These are phyloP conservation scores for Phytophthora pluvialis DNA, from an alignment of 352 stramenopile species.

Conservation along the genomic window DNA sequence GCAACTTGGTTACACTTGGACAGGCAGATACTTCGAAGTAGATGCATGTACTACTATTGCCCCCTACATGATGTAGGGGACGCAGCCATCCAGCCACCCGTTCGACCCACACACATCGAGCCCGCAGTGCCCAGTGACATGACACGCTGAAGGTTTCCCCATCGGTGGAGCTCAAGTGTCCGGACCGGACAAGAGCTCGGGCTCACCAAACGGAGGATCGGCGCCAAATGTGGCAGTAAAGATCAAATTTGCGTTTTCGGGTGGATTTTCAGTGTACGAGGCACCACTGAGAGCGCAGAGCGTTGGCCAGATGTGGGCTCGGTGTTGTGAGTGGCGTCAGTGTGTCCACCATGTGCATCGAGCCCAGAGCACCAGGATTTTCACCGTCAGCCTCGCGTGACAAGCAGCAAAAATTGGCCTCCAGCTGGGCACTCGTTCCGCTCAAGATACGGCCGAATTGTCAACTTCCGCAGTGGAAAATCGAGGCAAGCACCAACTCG, in stretches of 20 bases:
- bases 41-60: too few relatives aligned
- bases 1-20: too few relatives aligned
- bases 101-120: constrained; percentile 18
- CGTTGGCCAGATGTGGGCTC: constrained; percentile 18
- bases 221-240: constrained; percentile 12
- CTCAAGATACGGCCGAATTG: constrained; percentile 21
- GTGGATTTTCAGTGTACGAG: constrained; percentile 17
- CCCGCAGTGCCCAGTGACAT: constrained; percentile 22
- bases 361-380: constrained; percentile 18
- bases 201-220: constrained; percentile 1
- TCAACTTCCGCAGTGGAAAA: constrained; percentile 6
- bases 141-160: constrained; percentile 1
- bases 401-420: constrained; percentile 12
- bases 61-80: constrained; percentile 8
- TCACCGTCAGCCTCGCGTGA: constrained; percentile 4
- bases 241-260: constrained; percentile 11
- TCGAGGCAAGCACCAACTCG: background rate
- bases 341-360: constrained; percentile 27
- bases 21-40: too few relatives aligned
- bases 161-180: constrained; percentile 14
- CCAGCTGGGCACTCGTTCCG: constrained; percentile 2
- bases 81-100: constrained; percentile 17
- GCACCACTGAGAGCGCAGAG: constrained; percentile 1
- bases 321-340: constrained; percentile 20
- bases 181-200: constrained; percentile 20